Conservation (phyloP, 169 alveolate species). For the Babesia ovata region DNA sequence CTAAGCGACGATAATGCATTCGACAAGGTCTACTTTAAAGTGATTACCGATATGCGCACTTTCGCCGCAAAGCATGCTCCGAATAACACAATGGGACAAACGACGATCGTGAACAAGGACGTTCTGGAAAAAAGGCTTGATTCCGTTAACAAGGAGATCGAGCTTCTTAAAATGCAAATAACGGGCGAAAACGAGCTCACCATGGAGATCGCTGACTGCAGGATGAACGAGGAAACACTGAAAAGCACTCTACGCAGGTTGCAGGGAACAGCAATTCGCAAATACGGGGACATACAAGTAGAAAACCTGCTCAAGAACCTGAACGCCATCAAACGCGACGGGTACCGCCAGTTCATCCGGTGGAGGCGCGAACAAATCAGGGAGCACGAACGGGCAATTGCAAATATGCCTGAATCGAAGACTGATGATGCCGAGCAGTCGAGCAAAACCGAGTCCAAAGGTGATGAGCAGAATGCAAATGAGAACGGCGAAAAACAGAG, state of each 20-base stretch:
- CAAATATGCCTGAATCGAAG: background rate
- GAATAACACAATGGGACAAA: background rate
- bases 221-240: conserved; percentile 44
- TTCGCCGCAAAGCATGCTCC: conserved; percentile 20
- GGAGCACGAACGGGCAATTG: conserved; percentile 40
- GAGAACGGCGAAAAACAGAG: background rate
- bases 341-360: conserved; percentile 54
- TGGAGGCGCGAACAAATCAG: conserved; percentile 52
- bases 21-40: conserved; percentile 40
- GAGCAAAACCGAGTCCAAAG: background rate
- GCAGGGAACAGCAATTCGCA: conserved; percentile 32
- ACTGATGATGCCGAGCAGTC: background rate
- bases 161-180: conserved; percentile 25
- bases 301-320: conserved; percentile 57
- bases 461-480: background rate
- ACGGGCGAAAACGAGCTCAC: conserved; percentile 43
- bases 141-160: conserved; percentile 30
- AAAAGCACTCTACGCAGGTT: conserved; percentile 1
- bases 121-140: conserved; percentile 15
- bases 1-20: conserved; percentile 19
- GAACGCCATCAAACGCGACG: conserved; percentile 56
- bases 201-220: conserved; percentile 35
- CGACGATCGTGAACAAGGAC: conserved; percentile 6
- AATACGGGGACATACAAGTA: conserved; percentile 66
- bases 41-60: conserved; percentile 33